Evolutionary conservation across 495 filamentous ascomycete species (phyloP), one percentile per base, ranked within the genome.

Genomic region (Podospora appendiculata): DNA sequence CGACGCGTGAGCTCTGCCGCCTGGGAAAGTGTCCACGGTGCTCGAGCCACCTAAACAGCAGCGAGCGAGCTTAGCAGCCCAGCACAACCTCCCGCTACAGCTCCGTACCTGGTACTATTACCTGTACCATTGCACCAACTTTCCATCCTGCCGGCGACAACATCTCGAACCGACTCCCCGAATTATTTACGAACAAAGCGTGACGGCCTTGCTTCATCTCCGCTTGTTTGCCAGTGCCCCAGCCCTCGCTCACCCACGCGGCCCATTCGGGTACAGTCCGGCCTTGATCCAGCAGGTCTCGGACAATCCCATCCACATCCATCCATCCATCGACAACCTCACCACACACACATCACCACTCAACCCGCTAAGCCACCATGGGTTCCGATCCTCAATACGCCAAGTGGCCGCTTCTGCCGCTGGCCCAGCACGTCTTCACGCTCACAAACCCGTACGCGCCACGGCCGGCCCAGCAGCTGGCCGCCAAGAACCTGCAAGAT

Each of bases 391-490:
- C 90, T 50, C 93, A 95, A 69, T 97, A 93, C 76, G 86, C 89
- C 61, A 91, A 90, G 70, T 97, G 90, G 72, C 93, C 93, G 49
- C 77, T 93, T 65, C 87, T 98, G 65, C 77, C 86, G 61, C 82
- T 98, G 65, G 84, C 93, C 58, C 94, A 97, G 78, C 84, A 95
- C 72, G 91, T 98, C 74, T 98, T 98, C 80, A 89, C 88, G 67
- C 79, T 96, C 74, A 91, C 89, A 60, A 96, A 95, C 72, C 85
- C 90, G 56, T 84, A 87, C 59, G 83, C 90, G 53, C 66, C 85
- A 32, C 72, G 78, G 53, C 55, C 79, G 38, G 72, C 81, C 50
- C 85, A 85, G 67, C 82, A 95, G 70, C 69, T 80, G 10, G 84
- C 89, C 14, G 73, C 90, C 64, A 87, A 91, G 71, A 82, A 82